Evolutionary conservation across 148 eudicot genomes (phyloP), one percentile per base, ranked within the genome.

Genomic region (Nepenthes mirabilis): DNA sequence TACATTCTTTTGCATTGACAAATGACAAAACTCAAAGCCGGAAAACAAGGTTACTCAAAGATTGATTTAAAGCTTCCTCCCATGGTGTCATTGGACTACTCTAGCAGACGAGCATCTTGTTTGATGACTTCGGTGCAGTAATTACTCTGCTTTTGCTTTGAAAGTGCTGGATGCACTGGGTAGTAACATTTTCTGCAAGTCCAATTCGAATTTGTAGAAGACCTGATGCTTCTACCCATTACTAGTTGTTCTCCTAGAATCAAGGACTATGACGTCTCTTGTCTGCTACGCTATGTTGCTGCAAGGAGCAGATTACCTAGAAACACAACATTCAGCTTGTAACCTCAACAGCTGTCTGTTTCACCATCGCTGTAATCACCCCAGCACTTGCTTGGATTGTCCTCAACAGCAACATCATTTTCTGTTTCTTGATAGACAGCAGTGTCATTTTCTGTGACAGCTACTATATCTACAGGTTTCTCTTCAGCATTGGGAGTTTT

Each of bases 291-390:
- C 14, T 11, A 11, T 49, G n/a, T 6, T 49, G 14, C 1, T 5
- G 3, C 52, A 11, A 5, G 3, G 52, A 49, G 13, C 52, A 49
- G 13, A 49, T 11, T 49, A n/a, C 52, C 14, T 11, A 11, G 3
- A 49, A n/a, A 49, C 23, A 49, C 14, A 12, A 11, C 52, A 55
- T 63, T 83, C 69, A 82, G 67, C 75, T 67, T 60, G 74, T 55
- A 67, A 60, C 75, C 67, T 74, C 83, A 58, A 70, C 53, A 48
- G 63, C 53, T 34, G 23, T 80, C 91, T 50, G 77, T 72, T 63
- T 89, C 97, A 55, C 64, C 67, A n/a, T 84, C 97, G 67, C 88
- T 81, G 77, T 82, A 84, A 74, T 86, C 97, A 70, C 94, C 97
- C 88, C 95, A 87, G 45, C 79, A 56, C 73, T 84, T 84, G 57